phyloP scores from a whole-genome alignment of 768 basidiomycete species.

The Galerina sulciceps region DNA sequence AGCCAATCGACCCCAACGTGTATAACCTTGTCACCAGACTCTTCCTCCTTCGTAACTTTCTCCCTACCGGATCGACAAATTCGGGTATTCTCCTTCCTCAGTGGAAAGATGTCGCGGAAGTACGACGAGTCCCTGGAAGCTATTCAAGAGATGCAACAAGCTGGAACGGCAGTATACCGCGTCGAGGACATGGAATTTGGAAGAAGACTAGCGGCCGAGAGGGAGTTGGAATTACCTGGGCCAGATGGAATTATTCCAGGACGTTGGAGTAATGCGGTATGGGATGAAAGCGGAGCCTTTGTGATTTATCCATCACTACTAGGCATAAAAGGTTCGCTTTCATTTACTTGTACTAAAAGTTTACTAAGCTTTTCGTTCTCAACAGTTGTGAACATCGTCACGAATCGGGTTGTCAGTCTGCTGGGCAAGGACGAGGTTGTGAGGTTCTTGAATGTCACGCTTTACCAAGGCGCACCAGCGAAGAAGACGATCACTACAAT shows the following conservation, averaged over 20 bases:
- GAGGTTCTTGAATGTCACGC: constrained; percentile 82
- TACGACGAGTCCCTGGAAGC: constrained; percentile 95
- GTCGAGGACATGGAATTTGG: constrained; percentile 99
- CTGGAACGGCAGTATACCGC: constrained; percentile 88
- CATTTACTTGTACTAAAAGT: not conserved
- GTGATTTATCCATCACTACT: constrained; percentile 91
- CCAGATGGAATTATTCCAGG: constrained; percentile 74
- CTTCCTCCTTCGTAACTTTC: constrained; percentile 89
- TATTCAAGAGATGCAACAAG: constrained; percentile 99
- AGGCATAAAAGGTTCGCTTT: constrained; percentile 84
- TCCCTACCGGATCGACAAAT: constrained; percentile 94
- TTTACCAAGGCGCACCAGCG: constrained; percentile 94
- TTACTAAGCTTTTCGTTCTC: not conserved
- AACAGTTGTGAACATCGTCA: constrained; percentile 90
- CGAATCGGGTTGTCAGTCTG: constrained; percentile 87
- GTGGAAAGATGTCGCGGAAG: constrained; percentile 87
- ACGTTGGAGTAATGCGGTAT: constrained; percentile 88
- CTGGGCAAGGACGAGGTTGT: constrained; percentile 94
- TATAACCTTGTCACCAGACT: constrained; percentile 88
- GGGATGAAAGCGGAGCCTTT: constrained; percentile 98
- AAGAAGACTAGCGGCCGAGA: constrained; percentile 89
- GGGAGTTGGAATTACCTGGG: constrained; percentile 85
- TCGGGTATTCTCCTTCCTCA: constrained; percentile 89
- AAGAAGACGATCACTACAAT: constrained; percentile 84
- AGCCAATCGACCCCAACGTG: constrained; percentile 91